Evolutionary conservation across 345 rosid species (phyloP), one percentile per base, ranked within the genome.

Genomic region (Eucalyptus albens): DNA sequence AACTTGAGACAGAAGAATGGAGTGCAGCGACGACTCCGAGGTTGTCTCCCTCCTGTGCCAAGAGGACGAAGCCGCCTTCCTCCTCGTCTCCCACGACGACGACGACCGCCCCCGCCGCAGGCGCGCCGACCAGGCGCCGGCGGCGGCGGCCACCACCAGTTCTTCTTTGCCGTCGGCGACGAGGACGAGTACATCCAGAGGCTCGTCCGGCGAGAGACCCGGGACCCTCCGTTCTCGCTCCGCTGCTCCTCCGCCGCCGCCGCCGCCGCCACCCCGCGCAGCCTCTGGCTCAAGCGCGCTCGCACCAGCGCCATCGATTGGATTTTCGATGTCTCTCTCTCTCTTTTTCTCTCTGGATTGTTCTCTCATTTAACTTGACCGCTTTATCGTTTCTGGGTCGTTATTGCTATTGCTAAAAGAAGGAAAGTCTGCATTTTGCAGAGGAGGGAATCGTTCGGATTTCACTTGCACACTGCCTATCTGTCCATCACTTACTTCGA

Each of bases 251-350:
- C 85, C 83, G 6, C 81, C 82, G 31, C 67, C 80, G 31, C 31
- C 80, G 15, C 31, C 69, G 15, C 69, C 31, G 15, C 69, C 31
- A 11, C 47, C 85, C 29, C 85, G 13, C 42, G 51, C 86, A 37
- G 27, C 26, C 31, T 21, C 22, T 93, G 94, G 96, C 55, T 92
- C 27, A 83, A 90, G 80, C 92, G 65, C 51, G 95, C 95, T 53
- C 95, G 98, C 50, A 89, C 94, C 92, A 89, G 93, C 90, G 97
- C 98, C 7, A 92, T 97, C 92, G 93, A 94, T 55, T 96, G 99
- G 99, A 96, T 96, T 90, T 90, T 96, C 92, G 93, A 94, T 91
- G 99, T 97, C 56, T 50, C 11, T 50, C 16, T 51, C 29, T 85
- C 40, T 51, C 33, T 50, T 33, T 8, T 33, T 8, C 44, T 8